phyloP scores from a whole-genome alignment of 345 rosid species.

The Ricinus communis region DNA sequence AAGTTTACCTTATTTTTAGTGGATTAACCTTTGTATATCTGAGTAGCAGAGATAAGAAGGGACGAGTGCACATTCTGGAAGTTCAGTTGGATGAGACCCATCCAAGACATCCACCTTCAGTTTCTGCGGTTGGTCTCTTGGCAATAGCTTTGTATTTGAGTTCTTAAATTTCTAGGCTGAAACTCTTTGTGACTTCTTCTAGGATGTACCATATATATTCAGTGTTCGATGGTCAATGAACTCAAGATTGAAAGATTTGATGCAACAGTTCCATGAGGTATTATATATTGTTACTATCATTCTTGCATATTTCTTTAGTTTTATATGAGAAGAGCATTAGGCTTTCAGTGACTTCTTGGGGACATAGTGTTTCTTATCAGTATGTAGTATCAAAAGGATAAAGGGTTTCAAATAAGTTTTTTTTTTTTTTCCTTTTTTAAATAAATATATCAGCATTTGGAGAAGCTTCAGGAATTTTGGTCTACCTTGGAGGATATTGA shows the following conservation, averaged over 20 bases:
- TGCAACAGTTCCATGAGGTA: slow-evolving; percentile 64
- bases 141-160: slow-evolving; percentile 9
- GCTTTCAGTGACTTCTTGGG: background rate
- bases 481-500: slow-evolving; percentile 76
- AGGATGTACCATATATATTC: slow-evolving; percentile 72
- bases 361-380: slow-evolving; percentile 6
- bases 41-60: slow-evolving; percentile 54
- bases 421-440: slow-evolving; percentile 4
- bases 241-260: slow-evolving; percentile 62
- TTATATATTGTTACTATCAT: background rate
- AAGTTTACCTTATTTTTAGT: slow-evolving; percentile 1
- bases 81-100: slow-evolving; percentile 53
- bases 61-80: slow-evolving; percentile 56
- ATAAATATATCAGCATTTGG: slow-evolving; percentile 50
- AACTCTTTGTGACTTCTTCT: slow-evolving; percentile 17
- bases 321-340: background rate
- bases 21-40: slow-evolving; percentile 13
- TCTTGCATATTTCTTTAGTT: background rate
- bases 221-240: slow-evolving; percentile 52
- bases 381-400: background rate
- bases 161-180: slow-evolving; percentile 6
- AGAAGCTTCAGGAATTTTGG: slow-evolving; percentile 71
- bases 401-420: background rate
- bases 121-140: slow-evolving; percentile 59
- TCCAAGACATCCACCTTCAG: slow-evolving; percentile 62